Base-by-base conservation (phyloP, 345 rosid species). In the Ceriops zippeliana region DNA sequence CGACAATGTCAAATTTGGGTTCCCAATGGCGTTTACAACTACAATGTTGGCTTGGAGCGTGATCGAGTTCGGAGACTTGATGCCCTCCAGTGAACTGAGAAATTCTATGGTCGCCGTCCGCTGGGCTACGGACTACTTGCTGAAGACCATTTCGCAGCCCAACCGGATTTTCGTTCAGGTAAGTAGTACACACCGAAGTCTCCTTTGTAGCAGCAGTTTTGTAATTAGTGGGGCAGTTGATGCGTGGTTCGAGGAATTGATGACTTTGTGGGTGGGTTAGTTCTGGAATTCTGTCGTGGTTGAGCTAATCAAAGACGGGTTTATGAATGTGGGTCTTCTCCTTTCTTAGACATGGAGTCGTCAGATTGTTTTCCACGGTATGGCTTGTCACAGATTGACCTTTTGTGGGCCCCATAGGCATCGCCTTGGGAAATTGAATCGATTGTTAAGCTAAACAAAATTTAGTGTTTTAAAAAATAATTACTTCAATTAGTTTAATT, bases 11-110 rank as follows among this genome's bases (percentile, higher is more conserved):
- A 91, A 95, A 80, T 95, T 88, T 72, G 84, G 83, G 32, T 91
- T 95, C 37, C 99, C 99, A 5, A 90, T 95, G 99, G 96, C 98
- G 7, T 95, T 95, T 73, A 91, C 96, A 0, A 77, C 93, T n/a
- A 90, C 99, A 11, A 80, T 95, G 87, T 77, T 95, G 61, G 78
- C 98, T 0, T 95, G 98, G 99, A 91, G 96, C 62, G 83, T 91
- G 16, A 81, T 91, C 8, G 99, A 95, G 66, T 95, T 91, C 58
- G 96, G 96, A 0, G 89, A 85, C 11, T 3, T 68, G n/a, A 95
- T 95, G 99, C 92, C 96, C 26, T 58, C 90, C 2, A 7, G 62
- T 65, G 98, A 95, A 65, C 67, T 62, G 15, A 81, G 96, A 31
- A 86, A 90, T 38, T 62, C 92, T 0, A 75, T 85, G 13, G 90